These are phyloP conservation scores for Lepraria neglecta DNA, from an alignment of 495 filamentous ascomycete species.

Conservation along the genomic window DNA sequence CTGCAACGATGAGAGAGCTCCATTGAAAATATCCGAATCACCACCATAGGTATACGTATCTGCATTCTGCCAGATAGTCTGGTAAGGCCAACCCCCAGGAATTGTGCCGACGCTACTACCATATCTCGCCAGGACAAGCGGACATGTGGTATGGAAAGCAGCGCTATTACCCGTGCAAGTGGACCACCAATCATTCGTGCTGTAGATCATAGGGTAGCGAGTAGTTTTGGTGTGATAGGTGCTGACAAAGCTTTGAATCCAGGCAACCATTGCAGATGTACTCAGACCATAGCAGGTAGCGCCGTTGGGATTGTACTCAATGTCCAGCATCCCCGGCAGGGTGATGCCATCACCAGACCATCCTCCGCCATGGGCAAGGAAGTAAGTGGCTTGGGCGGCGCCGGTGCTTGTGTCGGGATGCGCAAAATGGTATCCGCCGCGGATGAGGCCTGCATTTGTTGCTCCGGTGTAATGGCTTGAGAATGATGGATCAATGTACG, in stretches of 20 bases:
- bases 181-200: slow-evolving; percentile 56
- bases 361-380: slow-evolving; percentile 55
- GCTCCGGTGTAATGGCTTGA: slow-evolving; percentile 50
- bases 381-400: slow-evolving; percentile 51
- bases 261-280: slow-evolving; percentile 48
- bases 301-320: slow-evolving; percentile 48
- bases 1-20: slow-evolving; percentile 31
- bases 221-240: slow-evolving; percentile 47
- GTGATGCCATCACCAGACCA: slow-evolving; percentile 58
- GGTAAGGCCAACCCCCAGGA: slow-evolving; percentile 53
- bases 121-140: slow-evolving; percentile 54
- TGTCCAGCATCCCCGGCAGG: slow-evolving; percentile 61
- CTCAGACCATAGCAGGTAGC: slow-evolving; percentile 49
- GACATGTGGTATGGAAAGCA: slow-evolving; percentile 46
- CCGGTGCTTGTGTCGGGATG: slow-evolving; percentile 43
- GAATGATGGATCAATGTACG: slow-evolving; percentile 48
- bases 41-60: slow-evolving; percentile 44
- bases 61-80: slow-evolving; percentile 54
- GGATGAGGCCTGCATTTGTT: slow-evolving; percentile 38
- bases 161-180: slow-evolving; percentile 53
- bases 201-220: slow-evolving; percentile 56
- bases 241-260: slow-evolving; percentile 55
- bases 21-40: slow-evolving; percentile 49
- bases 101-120: slow-evolving; percentile 43
- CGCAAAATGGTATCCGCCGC: slow-evolving; percentile 62